phyloP scores from a whole-genome alignment of 2,329 filamentous ascomycete genomes.

The Ophiostoma quercus region DNA sequence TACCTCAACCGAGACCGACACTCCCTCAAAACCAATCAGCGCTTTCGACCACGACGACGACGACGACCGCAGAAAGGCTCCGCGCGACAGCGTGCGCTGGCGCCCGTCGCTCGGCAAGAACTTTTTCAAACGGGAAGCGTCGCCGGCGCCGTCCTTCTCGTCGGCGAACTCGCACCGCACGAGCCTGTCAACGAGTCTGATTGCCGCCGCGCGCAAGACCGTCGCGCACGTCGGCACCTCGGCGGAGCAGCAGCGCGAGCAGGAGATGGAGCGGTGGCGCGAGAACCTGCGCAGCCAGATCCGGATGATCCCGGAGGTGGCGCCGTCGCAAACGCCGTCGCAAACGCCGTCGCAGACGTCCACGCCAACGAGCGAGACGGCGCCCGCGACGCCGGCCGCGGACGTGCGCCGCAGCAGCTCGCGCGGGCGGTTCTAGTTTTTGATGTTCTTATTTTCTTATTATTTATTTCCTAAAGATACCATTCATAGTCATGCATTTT shows the following conservation, averaged over 20 bases:
- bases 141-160: slow-evolving; percentile 2
- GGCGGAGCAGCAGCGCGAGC: slow-evolving; percentile 21
- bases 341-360: neutral
- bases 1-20: too few relatives aligned
- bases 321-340: neutral
- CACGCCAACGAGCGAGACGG: neutral
- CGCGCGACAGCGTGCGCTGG: slow-evolving; percentile 18
- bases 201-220: slow-evolving; percentile 22
- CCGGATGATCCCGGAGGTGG: slow-evolving; percentile 32
- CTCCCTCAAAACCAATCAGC: slow-evolving; percentile 18
- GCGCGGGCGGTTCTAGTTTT: neutral
- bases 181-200: slow-evolving; percentile 19
- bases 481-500: slow-evolving; percentile 2
- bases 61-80: slow-evolving; percentile 11
- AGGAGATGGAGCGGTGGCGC: slow-evolving; percentile 37
- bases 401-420: neutral
- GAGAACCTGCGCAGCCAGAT: slow-evolving; percentile 38
- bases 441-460: neutral
- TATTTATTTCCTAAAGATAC: slow-evolving; percentile 14
- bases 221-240: slow-evolving; percentile 20
- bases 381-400: neutral
- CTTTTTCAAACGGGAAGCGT: slow-evolving; percentile 16
- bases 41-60: slow-evolving; percentile 27
- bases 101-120: slow-evolving; percentile 19
- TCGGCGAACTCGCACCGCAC: neutral